These are phyloP conservation scores for Toxoplasma gondii DNA, from an alignment of 169 alveolate genomes.

Conservation along the genomic window DNA sequence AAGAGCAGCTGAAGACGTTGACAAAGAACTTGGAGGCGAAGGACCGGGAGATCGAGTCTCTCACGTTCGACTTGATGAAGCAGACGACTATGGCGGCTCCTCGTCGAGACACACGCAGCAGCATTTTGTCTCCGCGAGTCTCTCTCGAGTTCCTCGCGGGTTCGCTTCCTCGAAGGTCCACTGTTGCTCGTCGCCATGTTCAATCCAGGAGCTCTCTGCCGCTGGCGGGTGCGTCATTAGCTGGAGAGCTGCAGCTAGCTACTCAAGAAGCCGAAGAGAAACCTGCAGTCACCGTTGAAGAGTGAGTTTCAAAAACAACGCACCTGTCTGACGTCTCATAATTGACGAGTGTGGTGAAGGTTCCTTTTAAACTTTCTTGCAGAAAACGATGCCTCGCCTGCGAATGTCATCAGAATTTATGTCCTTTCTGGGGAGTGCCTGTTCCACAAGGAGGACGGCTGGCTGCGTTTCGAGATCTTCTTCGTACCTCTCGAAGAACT, in stretches of 20 bases:
- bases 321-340: too few species aligned
- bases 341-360: too few species aligned
- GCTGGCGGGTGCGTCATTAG: background rate
- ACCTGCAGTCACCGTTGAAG: background rate
- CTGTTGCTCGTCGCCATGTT: background rate
- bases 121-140: background rate
- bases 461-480: too few species aligned
- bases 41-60: constrained; percentile 27
- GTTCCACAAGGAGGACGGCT: too few species aligned
- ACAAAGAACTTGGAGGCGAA: constrained; percentile 1
- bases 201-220: background rate
- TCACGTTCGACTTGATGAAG: background rate
- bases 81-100: background rate
- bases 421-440: too few species aligned
- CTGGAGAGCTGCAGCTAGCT: background rate
- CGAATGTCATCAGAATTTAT: too few species aligned
- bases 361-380: too few species aligned
- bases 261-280: background rate
- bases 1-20: constrained; percentile 1
- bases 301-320: background rate
- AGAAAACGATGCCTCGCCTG: too few species aligned
- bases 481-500: too few species aligned
- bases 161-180: background rate
- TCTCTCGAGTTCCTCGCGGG: background rate
- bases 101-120: background rate